Percentiles rank a stretch among this genome's conserved stretches.
Conservation (phyloP, 2,329 filamentous ascomycete species). For the Parascedosporium putredinis region DNA sequence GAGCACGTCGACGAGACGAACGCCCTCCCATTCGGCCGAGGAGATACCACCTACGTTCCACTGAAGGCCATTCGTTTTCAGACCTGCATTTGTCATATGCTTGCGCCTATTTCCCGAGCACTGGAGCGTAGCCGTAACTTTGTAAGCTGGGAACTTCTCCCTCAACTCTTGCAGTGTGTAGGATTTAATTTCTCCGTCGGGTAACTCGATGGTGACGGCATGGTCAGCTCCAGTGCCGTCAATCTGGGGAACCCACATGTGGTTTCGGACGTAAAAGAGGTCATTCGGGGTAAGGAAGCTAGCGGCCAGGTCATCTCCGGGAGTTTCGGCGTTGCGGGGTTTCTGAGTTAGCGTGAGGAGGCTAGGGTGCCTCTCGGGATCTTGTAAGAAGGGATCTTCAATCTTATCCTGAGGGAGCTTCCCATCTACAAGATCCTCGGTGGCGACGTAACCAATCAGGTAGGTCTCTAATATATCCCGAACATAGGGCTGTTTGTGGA, state of each 20-base stretch:
- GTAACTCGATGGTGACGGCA: slow-evolving; percentile 42
- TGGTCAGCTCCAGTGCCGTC: slow-evolving; percentile 27
- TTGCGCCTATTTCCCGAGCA: slow-evolving; percentile 50
- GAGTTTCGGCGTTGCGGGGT: slow-evolving; percentile 53
- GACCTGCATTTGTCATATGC: slow-evolving; percentile 42
- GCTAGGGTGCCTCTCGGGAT: slow-evolving; percentile 40
- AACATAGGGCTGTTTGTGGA: slow-evolving; percentile 56
- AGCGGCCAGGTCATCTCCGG: slow-evolving; percentile 32
- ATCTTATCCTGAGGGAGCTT: slow-evolving; percentile 40
- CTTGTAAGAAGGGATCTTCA: slow-evolving; percentile 49
- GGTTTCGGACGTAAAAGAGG: slow-evolving; percentile 50
- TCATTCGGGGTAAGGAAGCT: slow-evolving; percentile 44
- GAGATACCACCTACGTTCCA: slow-evolving; percentile 52
- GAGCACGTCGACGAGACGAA: slow-evolving; percentile 43
- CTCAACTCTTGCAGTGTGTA: slow-evolving; percentile 47
- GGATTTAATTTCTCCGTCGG: slow-evolving; percentile 38
- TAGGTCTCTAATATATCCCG: slow-evolving; percentile 56
- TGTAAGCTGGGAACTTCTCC: slow-evolving; percentile 36
- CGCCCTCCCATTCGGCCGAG: slow-evolving; percentile 49
- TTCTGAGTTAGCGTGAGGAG: slow-evolving; percentile 41
- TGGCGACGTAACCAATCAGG: slow-evolving; percentile 50
- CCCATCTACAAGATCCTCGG: slow-evolving; percentile 47
- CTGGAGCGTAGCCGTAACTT: slow-evolving; percentile 45
- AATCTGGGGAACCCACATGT: slow-evolving; percentile 51
- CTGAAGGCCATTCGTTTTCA: slow-evolving; percentile 44